Evolutionary conservation across 2,329 filamentous ascomycete genomes (phyloP).

Genomic region (Rosellinia necatrix): DNA sequence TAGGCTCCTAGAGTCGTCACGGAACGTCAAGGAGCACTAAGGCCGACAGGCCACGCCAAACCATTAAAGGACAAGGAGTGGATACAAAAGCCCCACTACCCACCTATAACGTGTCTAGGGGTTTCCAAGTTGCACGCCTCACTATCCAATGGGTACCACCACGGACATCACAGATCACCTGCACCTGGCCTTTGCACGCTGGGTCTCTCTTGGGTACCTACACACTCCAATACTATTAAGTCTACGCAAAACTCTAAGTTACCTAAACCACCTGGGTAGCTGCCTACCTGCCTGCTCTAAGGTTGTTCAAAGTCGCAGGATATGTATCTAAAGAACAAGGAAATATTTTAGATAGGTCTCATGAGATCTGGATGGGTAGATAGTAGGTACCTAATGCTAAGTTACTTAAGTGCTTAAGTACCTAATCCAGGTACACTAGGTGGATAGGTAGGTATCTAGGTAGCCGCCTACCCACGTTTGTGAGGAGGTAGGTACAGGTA

Average conservation of each 20-base stretch:
- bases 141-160: background rate
- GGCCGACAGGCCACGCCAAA: constrained; percentile 21
- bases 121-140: constrained; percentile 1
- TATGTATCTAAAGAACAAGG: no score
- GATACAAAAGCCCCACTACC: constrained; percentile 10
- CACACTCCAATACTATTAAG: no score
- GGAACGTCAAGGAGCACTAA: constrained; percentile 35
- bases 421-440: background rate
- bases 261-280: no score
- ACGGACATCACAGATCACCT: background rate
- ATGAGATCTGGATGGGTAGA: no score
- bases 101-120: background rate
- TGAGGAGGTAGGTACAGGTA: no score
- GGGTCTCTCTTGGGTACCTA: no score
- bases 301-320: no score
- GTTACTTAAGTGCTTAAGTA: background rate
- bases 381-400: background rate
- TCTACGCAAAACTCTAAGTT: no score
- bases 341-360: no score
- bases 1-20: constrained; percentile 37
- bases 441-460: background rate
- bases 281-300: no score
- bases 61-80: constrained; percentile 18
- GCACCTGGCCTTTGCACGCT: no score
- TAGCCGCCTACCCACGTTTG: no score